phyloP scores from a whole-genome alignment of 1,284 basidiomycete genomes.

The Ceratobasidium sp. region DNA sequence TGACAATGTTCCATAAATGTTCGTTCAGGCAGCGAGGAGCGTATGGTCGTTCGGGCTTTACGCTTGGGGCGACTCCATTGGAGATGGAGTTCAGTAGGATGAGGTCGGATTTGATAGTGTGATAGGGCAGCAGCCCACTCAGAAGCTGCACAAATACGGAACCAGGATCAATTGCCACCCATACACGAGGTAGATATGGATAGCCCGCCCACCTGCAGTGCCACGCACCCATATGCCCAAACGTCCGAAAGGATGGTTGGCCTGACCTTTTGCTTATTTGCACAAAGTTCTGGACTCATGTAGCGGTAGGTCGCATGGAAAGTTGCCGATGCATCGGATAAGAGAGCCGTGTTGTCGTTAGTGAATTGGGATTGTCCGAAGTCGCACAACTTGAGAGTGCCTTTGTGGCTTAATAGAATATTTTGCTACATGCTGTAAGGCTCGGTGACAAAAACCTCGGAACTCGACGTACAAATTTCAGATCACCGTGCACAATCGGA shows the following conservation, averaged over 20 bases:
- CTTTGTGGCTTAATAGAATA: not conserved
- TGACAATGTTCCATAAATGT: conserved; percentile 10
- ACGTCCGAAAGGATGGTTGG: conserved; percentile 23
- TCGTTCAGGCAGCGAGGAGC: conserved; percentile 35
- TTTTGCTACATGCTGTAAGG: not conserved
- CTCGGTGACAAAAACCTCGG: not conserved
- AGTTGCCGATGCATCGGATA: not conserved
- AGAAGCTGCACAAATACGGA: not conserved
- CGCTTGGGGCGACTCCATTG: not conserved
- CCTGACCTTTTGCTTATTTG: not conserved
- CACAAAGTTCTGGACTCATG: conserved; percentile 34
- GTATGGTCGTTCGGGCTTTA: conserved; percentile 19
- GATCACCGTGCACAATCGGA: conserved; percentile 24
- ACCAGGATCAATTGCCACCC: not conserved
- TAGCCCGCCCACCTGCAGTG: conserved; percentile 17
- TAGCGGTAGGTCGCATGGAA: conserved; percentile 22
- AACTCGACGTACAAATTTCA: conserved; percentile 8
- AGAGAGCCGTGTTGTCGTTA: not conserved
- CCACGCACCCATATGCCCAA: conserved; percentile 39
- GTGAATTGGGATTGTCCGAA: conserved; percentile 16
- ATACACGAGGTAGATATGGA: not conserved
- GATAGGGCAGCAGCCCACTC: conserved; percentile 10
- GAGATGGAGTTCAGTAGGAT: not conserved
- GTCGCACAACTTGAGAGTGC: conserved; percentile 17
- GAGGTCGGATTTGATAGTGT: conserved; percentile 16